These are phyloP conservation scores for Nothopassalora personata DNA, from an alignment of 2,329 filamentous ascomycete genomes.

Conservation along the genomic window DNA sequence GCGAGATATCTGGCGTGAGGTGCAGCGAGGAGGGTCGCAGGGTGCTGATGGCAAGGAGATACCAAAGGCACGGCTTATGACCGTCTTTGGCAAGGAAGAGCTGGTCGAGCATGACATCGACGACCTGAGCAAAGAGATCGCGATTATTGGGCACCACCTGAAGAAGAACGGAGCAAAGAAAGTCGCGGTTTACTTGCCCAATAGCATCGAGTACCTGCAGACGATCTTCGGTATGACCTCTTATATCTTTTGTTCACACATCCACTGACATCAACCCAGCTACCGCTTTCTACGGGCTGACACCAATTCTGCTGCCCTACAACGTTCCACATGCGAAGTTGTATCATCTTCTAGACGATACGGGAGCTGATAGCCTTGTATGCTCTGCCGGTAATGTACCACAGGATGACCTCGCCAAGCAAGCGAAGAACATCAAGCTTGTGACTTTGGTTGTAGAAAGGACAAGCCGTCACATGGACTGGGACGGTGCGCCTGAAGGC, in stretches of 20 bases:
- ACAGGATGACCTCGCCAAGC: constrained; percentile 64
- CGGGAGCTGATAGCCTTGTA: constrained; percentile 74
- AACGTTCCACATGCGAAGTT: constrained; percentile 65
- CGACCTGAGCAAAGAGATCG: constrained; percentile 78
- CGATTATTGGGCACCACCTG: constrained; percentile 72
- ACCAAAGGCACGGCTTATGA: constrained; percentile 67
- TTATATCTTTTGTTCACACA: neutral
- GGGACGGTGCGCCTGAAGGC: constrained; percentile 78
- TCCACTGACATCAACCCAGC: constrained; percentile 43
- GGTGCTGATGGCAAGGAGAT: constrained; percentile 57
- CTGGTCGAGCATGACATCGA: constrained; percentile 65
- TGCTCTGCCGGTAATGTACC: constrained; percentile 83
- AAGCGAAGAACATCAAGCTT: constrained; percentile 65
- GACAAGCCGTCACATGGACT: constrained; percentile 88
- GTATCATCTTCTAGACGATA: constrained; percentile 64
- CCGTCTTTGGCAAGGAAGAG: constrained; percentile 70
- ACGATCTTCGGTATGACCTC: constrained; percentile 61
- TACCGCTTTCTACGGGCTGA: constrained; percentile 82
- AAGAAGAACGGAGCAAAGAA: constrained; percentile 63
- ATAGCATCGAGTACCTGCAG: constrained; percentile 81
- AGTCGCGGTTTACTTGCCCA: constrained; percentile 86
- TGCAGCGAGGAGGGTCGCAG: constrained; percentile 42
- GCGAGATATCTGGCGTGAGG: constrained; percentile 82
- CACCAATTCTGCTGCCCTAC: constrained; percentile 78
- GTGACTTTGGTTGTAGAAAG: constrained; percentile 91